Conservation (phyloP, 1,284 basidiomycete species). For the Agroathelia rolfsii region DNA sequence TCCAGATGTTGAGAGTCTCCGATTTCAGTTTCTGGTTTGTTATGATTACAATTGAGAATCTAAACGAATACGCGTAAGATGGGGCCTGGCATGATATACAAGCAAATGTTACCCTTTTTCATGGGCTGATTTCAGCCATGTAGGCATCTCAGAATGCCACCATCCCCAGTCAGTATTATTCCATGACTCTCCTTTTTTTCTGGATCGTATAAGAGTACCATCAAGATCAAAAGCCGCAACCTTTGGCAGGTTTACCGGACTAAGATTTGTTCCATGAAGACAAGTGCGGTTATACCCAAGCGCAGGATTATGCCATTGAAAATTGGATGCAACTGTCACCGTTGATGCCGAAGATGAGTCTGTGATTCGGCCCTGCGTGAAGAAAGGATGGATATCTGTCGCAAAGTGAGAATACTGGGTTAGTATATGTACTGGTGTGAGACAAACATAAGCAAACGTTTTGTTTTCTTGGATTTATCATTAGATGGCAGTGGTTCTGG, state of each 20-base stretch:
- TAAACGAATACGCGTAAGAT: slow-evolving; percentile 17
- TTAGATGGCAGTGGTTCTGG: no score
- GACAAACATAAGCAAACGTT: no score
- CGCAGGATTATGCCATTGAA: slow-evolving; percentile 48
- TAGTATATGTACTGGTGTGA: slow-evolving; percentile 6
- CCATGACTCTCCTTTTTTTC: slow-evolving; percentile 34
- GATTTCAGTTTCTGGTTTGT: slow-evolving; percentile 68
- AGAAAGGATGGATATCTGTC: slow-evolving; percentile 34
- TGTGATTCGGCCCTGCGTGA: slow-evolving; percentile 18
- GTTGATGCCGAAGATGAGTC: slow-evolving; percentile 7
- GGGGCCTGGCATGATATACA: neutral
- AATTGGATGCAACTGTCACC: slow-evolving; percentile 19
- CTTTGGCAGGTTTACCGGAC: slow-evolving; percentile 37
- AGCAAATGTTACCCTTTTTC: slow-evolving; percentile 44
- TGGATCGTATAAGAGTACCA: slow-evolving; percentile 72
- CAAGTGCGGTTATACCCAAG: slow-evolving; percentile 49
- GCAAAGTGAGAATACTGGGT: no score
- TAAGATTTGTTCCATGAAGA: slow-evolving; percentile 50
- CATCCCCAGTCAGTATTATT: slow-evolving; percentile 51
- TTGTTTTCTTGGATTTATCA: no score
- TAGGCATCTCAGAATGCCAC: slow-evolving; percentile 65
- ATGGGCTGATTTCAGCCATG: slow-evolving; percentile 50
- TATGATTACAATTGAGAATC: slow-evolving; percentile 69
- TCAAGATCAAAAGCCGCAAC: slow-evolving; percentile 84
- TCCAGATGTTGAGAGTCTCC: slow-evolving; percentile 50